Conservation (phyloP, 163 green algal genomes). For the Prototheca wickerhamii region DNA sequence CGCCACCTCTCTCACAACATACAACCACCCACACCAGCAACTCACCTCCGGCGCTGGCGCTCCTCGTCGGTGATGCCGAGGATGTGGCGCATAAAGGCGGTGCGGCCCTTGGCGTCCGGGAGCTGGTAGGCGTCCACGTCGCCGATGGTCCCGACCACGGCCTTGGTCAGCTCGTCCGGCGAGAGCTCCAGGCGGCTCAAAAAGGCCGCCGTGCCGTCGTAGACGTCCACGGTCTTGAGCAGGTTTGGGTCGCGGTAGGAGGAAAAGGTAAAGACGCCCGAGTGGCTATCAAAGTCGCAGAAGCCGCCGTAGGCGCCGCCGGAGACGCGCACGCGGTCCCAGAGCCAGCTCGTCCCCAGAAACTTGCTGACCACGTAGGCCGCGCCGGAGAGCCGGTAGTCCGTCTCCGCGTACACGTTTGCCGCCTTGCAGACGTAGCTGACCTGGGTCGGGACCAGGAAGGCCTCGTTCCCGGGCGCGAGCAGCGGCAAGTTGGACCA, state of each 20-base stretch:
- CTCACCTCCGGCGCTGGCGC: conserved; percentile 58
- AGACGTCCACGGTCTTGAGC: conserved; percentile 82
- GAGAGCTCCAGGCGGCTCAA: conserved; percentile 71
- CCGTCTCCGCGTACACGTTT: conserved; percentile 91
- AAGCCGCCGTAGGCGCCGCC: conserved; percentile 97
- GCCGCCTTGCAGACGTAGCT: conserved; percentile 97
- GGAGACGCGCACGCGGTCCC: conserved; percentile 84
- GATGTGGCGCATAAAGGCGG: conserved; percentile 82
- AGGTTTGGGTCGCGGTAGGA: conserved; percentile 97
- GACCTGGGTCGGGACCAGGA: conserved; percentile 89
- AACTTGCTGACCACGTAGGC: conserved; percentile 96
- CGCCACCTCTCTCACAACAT: not conserved
- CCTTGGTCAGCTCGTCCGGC: conserved; percentile 78
- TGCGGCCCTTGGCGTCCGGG: conserved; percentile 88
- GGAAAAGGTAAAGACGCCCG: conserved; percentile 84
- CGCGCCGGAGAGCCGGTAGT: conserved; percentile 81
- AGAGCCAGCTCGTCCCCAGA: conserved; percentile 91
- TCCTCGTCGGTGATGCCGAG: conserved; percentile 88
- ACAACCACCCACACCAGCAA: not conserved
- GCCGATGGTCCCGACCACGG: conserved; percentile 93
- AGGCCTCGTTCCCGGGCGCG: conserved; percentile 61
- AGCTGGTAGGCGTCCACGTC: conserved; percentile 97
- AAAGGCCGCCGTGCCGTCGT: conserved; percentile 84
- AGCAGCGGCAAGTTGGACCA: conserved; percentile 40
- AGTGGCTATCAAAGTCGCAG: conserved; percentile 92